Conservation (phyloP, 1,139 yeast genomes). For the Taphrina deformans region DNA sequence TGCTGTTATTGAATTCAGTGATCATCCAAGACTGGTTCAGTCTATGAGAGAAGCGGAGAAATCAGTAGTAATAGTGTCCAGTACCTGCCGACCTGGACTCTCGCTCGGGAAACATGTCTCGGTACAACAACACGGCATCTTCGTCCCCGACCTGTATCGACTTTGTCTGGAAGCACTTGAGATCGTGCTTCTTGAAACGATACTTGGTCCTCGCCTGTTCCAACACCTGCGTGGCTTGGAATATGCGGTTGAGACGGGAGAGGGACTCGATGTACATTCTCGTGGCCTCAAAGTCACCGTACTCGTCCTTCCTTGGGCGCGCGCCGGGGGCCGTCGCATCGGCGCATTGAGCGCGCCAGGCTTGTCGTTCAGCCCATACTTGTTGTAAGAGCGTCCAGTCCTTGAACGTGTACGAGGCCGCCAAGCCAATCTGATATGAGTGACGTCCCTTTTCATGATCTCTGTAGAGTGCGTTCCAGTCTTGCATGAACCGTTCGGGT, state of each 20-base stretch:
- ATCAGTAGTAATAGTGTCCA: neutral
- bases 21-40: too few relatives aligned
- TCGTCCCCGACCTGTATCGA: constrained; percentile 21
- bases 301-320: neutral
- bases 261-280: constrained; percentile 19
- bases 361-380: constrained; percentile 32
- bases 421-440: constrained; percentile 31
- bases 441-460: constrained; percentile 1
- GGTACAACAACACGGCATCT: constrained; percentile 24
- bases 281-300: constrained; percentile 7
- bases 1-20: too few relatives aligned
- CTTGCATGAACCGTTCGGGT: constrained; percentile 16
- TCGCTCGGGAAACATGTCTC: constrained; percentile 20
- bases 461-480: constrained; percentile 22
- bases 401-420: constrained; percentile 32
- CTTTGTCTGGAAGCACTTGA: constrained; percentile 28
- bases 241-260: constrained; percentile 15
- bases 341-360: constrained; percentile 8
- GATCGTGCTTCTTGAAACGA: constrained; percentile 3
- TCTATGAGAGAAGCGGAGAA: neutral
- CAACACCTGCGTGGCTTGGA: constrained; percentile 10
- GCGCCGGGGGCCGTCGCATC: neutral
- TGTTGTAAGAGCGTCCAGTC: constrained; percentile 17
- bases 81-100: neutral
- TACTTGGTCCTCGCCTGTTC: constrained; percentile 3